Evolutionary conservation across 1,284 basidiomycete species (phyloP), one percentile per base, ranked within the genome.

Genomic region (Microbotryum silenes-acaulis): DNA sequence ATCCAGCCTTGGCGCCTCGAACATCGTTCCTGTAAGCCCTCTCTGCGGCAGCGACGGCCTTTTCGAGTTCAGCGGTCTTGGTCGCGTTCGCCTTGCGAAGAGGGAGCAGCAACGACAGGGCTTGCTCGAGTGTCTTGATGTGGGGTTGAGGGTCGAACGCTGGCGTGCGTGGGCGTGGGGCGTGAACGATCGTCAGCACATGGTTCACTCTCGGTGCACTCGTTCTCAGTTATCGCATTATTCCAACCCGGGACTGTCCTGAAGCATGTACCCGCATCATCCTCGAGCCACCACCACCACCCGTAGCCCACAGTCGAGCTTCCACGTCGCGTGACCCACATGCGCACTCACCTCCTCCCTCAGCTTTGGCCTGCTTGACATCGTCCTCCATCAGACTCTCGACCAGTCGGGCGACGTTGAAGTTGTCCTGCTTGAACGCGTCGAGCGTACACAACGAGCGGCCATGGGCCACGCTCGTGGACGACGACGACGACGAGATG

Each of bases 121-220:
- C 88, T 16, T 85, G 83, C 72, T 97, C 93, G 71, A 98, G 94
- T 0, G 88, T 91, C 57, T 83, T 79, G 64, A 97, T 89, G 77
- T 97, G 97, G 0, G 96, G 91, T 69, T 86, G 84, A 0, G 94
- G 91, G 73, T 97, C 86, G 75, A 97, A 97, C 2, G 93, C 91
- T 93, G 69, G n/a, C 1, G 20, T 6, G 10, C 18, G 27, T 1
- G 4, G 25, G 10, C 18, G 27, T 1, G 4, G 25, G 27, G 21
- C 23, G 25, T 27, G 5, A 23, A 48, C 23, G 10, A 37, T 7
- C 21, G 45, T 57, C 37, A 18, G 31, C 33, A n/a, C 31, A 31
- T 31, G 31, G 31, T 31, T 9, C 27, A 6, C 8, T 9, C 31
- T 31, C 31, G 31, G 31, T 23, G 6, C n/a, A 8, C 12, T n/a